A percentile compares a stretch with the other conserved stretches of the same genome.
Conservation (phyloP, 768 basidiomycete species). For the Lentinula sp. region DNA sequence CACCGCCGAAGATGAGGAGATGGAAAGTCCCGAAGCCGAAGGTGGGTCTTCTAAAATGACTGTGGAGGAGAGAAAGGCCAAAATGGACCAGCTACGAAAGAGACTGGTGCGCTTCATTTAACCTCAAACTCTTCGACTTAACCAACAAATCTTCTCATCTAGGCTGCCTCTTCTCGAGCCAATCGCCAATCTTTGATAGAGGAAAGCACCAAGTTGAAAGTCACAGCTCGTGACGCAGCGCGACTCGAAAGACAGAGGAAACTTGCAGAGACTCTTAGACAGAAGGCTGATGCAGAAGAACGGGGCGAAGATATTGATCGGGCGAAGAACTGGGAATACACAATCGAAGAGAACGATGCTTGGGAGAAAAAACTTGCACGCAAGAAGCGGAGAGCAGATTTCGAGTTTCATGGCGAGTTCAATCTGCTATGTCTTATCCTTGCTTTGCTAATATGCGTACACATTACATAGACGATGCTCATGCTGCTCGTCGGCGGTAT, state of each 20-base stretch:
- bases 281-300: slow-evolving; percentile 86
- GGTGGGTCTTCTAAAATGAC: slow-evolving; percentile 24
- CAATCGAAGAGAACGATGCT: slow-evolving; percentile 90
- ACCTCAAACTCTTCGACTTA: background rate
- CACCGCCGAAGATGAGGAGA: background rate
- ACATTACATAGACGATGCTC: slow-evolving; percentile 65
- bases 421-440: background rate
- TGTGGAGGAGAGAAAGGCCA: slow-evolving; percentile 71
- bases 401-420: slow-evolving; percentile 82
- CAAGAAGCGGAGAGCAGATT: slow-evolving; percentile 82
- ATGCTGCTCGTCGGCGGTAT: slow-evolving; percentile 84
- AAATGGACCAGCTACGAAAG: slow-evolving; percentile 68
- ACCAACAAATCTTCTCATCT: background rate
- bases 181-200: slow-evolving; percentile 85
- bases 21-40: background rate
- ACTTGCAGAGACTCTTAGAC: slow-evolving; percentile 78
- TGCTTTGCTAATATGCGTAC: background rate
- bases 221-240: slow-evolving; percentile 72
- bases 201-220: slow-evolving; percentile 73
- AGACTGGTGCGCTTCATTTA: slow-evolving; percentile 60
- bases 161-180: slow-evolving; percentile 74
- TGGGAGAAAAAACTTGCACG: slow-evolving; percentile 90
- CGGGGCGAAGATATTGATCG: slow-evolving; percentile 89
- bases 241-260: slow-evolving; percentile 87
- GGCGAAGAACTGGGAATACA: slow-evolving; percentile 92